Evolutionary conservation across 192 early-diverging fungal genomes (phyloP).

Genomic region (Rhizophagus clarus): DNA sequence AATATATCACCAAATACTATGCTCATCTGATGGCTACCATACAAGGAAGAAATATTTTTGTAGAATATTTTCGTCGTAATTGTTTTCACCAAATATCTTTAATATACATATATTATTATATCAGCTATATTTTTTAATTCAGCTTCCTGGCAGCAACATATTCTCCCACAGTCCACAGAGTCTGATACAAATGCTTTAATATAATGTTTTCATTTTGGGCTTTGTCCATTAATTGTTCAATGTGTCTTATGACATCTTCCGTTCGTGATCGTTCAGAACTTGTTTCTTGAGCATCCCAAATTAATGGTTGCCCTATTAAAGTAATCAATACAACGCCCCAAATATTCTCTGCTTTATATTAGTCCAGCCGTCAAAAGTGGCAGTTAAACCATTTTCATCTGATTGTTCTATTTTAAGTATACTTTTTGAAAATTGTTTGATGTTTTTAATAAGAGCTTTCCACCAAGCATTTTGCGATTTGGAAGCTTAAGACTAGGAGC

Average conservation of each 20-base stretch:
- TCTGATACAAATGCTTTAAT: slow-evolving; percentile 10
- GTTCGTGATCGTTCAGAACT: slow-evolving; percentile 7
- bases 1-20: slow-evolving; percentile 19
- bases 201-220: neutral
- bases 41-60: slow-evolving; percentile 14
- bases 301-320: neutral
- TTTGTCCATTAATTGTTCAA: neutral
- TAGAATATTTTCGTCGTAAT: slow-evolving; percentile 4
- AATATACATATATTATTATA: neutral
- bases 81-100: neutral
- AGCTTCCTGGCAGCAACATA: slow-evolving; percentile 6
- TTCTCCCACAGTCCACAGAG: neutral
- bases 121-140: neutral
- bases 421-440: too few species aligned
- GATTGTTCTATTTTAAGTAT: too few species aligned
- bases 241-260: neutral
- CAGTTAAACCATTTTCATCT: neutral
- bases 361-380: neutral
- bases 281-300: neutral
- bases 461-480: too few species aligned
- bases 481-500: too few species aligned
- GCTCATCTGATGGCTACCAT: slow-evolving; percentile 5
- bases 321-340: neutral
- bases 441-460: too few species aligned
- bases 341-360: slow-evolving; percentile 5